Evolutionary conservation across 2,329 filamentous ascomycete genomes (phyloP).

Genomic region (Sarocladiaceae sp.): DNA sequence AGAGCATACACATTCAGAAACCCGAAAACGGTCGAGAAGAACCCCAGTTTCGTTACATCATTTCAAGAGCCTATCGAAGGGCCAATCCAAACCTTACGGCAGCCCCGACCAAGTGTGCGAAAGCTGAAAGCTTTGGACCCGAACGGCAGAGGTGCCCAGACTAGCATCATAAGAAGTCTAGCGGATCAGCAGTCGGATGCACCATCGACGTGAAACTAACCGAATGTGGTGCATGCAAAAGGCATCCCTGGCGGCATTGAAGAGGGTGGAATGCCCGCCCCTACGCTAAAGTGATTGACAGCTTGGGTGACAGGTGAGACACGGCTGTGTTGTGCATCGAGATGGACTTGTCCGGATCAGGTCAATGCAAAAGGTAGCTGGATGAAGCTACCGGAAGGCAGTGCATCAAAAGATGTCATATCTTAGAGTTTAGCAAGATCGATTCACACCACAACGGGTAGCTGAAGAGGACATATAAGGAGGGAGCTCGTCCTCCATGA

Average conservation of each 20-base stretch:
- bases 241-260: neutral
- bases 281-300: neutral
- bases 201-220: neutral
- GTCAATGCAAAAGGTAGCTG: neutral
- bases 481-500: too few species aligned
- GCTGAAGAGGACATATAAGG: neutral
- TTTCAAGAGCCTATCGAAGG: too few species aligned
- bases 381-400: neutral
- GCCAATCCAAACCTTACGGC: too few species aligned
- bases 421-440: too few species aligned
- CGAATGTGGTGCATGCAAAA: slow-evolving; percentile 7
- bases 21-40: too few species aligned
- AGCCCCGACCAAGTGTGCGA: too few species aligned
- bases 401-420: neutral
- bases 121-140: neutral
- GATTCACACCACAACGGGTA: too few species aligned
- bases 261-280: too few species aligned
- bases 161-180: neutral
- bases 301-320: neutral
- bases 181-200: neutral
- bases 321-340: neutral
- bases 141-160: neutral
- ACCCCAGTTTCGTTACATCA: too few species aligned
- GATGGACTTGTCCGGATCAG: slow-evolving; percentile 3
- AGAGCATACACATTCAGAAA: too few species aligned